A percentile compares a stretch with the other conserved stretches of the same genome.
phyloP scores from a whole-genome alignment of 148 eudicot species.

The Silene conica region DNA sequence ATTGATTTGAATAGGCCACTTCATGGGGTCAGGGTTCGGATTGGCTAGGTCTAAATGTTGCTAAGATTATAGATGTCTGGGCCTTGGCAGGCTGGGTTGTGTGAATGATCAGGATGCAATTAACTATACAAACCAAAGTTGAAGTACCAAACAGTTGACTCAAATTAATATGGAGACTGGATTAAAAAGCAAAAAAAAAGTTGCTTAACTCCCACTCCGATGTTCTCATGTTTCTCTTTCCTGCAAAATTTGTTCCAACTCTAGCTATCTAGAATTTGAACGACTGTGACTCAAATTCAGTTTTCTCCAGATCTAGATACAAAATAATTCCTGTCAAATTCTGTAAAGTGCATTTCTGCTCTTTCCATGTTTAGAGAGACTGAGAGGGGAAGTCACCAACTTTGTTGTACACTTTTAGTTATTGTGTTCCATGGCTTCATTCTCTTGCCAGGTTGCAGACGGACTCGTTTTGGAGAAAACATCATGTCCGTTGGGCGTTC shows the following conservation, averaged over 20 bases:
- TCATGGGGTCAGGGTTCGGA: no score
- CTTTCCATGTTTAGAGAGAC: neutral
- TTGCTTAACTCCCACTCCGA: neutral
- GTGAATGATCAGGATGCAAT: conserved; percentile 8
- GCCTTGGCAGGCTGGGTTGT: no score
- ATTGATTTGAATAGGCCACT: no score
- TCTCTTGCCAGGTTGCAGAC: conserved; percentile 63
- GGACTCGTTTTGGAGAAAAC: conserved; percentile 77
- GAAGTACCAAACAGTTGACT: neutral
- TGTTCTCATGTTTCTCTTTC: neutral
- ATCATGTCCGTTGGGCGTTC: conserved; percentile 90
- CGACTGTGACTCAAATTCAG: neutral
- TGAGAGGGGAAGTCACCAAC: neutral
- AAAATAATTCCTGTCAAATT: neutral
- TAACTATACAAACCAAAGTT: neutral
- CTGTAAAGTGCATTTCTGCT: no score
- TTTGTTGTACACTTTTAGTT: neutral
- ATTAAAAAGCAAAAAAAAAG: neutral
- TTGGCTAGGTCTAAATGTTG: no score
- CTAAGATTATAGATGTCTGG: neutral
- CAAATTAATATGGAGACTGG: neutral
- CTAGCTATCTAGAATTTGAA: neutral
- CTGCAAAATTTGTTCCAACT: neutral
- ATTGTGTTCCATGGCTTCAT: conserved; percentile 16
- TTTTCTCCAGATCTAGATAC: neutral